These are phyloP conservation scores for Exidia glandulosa DNA, from an alignment of 768 basidiomycete species.

Conservation along the genomic window DNA sequence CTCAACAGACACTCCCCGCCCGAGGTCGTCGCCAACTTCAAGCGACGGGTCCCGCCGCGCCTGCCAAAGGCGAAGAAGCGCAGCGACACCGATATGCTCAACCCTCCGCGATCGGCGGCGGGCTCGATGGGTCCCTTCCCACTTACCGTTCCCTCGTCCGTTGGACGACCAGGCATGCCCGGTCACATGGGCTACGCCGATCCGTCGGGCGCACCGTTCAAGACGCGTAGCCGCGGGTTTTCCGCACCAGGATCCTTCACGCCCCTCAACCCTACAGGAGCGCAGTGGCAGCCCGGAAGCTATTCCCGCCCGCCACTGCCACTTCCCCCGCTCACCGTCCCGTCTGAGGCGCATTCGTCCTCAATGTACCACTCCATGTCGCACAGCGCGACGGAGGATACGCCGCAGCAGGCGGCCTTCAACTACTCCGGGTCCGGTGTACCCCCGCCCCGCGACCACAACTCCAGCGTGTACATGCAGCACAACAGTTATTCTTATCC, in stretches of 20 bases:
- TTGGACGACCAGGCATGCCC: too few species aligned
- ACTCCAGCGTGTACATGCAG: background rate
- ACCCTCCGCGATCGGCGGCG: conserved; percentile 63
- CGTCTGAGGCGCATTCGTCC: conserved; percentile 42
- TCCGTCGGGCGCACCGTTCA: conserved; percentile 29
- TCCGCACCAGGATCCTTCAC: conserved; percentile 75
- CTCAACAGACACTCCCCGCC: conserved; percentile 84
- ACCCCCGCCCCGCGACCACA: background rate
- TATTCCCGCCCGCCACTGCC: conserved; percentile 43
- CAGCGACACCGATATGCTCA: conserved; percentile 38
- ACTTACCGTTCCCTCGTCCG: background rate
- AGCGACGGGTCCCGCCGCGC: conserved; percentile 89
- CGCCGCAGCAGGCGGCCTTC: conserved; percentile 1
- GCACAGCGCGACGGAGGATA: background rate
- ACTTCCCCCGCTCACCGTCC: conserved; percentile 75
- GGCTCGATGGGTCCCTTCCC: conserved; percentile 38
- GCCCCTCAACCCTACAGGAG: conserved; percentile 45
- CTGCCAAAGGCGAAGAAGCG: conserved; percentile 80
- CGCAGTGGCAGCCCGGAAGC: conserved; percentile 34
- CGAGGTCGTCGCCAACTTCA: conserved; percentile 88
- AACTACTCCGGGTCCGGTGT: background rate
- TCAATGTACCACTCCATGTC: background rate
- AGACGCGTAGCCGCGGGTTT: conserved; percentile 56
- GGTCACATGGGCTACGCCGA: conserved; percentile 22
- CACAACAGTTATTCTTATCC: background rate